phyloP scores from a whole-genome alignment of 495 filamentous ascomycete genomes.

The Tuber magnatum region DNA sequence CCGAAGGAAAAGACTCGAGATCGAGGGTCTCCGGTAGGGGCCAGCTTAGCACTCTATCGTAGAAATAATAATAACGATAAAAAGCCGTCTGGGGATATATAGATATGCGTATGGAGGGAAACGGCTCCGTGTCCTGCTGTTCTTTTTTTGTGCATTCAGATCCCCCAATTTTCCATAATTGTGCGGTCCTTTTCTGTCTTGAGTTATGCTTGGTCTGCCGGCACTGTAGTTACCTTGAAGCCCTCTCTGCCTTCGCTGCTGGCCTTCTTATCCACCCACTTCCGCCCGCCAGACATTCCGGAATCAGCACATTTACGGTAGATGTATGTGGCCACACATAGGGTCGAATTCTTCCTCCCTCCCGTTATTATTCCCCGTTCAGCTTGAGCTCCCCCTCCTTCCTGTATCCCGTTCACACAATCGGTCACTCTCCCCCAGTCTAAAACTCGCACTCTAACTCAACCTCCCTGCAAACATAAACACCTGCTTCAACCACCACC shows the following conservation, averaged over 20 bases:
- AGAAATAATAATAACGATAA: neutral
- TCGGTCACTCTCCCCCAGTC: conserved; percentile 10
- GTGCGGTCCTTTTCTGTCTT: neutral
- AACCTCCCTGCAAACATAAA: conserved; percentile 7
- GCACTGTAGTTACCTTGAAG: neutral
- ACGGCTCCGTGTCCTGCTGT: neutral
- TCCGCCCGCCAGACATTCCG: neutral
- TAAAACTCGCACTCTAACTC: conserved; percentile 18
- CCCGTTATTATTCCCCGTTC: conserved; percentile 5
- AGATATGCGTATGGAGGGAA: neutral
- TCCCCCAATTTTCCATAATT: neutral
- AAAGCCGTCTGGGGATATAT: neutral
- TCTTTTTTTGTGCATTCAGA: neutral
- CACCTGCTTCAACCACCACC: conserved; percentile 11
- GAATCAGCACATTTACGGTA: neutral
- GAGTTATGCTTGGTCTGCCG: neutral
- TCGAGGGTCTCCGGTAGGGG: neutral
- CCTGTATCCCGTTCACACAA: conserved; percentile 1
- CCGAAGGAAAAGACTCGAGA: neutral
- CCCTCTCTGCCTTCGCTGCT: neutral
- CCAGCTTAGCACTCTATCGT: neutral
- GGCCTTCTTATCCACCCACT: neutral
- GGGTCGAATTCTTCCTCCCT: conserved; percentile 9
- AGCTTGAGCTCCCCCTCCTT: neutral
- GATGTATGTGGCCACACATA: neutral